Percentiles rank a stretch among this genome's conserved stretches.
These are phyloP conservation scores for Pseudohalonectria lignicola DNA, from an alignment of 2,329 filamentous ascomycete species.

Conservation along the genomic window DNA sequence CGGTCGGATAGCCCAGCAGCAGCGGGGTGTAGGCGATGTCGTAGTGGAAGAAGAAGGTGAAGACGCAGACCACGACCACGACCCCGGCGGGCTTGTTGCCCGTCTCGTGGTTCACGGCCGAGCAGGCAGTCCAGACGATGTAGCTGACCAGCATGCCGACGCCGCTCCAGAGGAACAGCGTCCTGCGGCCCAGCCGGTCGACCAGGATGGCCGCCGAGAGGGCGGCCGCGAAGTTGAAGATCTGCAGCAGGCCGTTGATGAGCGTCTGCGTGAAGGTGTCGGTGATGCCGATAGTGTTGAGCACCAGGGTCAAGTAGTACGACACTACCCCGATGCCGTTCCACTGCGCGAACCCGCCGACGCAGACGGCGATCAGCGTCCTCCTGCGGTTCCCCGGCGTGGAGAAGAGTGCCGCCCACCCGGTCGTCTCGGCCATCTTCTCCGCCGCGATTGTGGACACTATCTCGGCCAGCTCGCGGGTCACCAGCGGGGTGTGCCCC, in stretches of 20 bases:
- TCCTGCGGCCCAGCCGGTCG: conserved; percentile 16
- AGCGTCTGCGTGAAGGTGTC: conserved; percentile 5
- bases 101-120: conserved; percentile 4
- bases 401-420: conserved; percentile 24
- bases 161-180: conserved; percentile 8
- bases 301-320: conserved; percentile 6
- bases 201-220: conserved; percentile 15
- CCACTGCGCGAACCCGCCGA: conserved; percentile 19
- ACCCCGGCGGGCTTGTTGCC: conserved; percentile 11
- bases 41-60: conserved; percentile 22
- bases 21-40: conserved; percentile 27
- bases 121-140: conserved; percentile 12
- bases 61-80: conserved; percentile 21
- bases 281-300: conserved; percentile 8
- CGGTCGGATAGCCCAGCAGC: conserved; percentile 29
- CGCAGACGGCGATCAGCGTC: conserved; percentile 13
- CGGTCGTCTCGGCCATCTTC: conserved; percentile 17
- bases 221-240: conserved; percentile 16
- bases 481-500: not conserved
- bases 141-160: conserved; percentile 16
- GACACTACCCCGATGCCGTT: conserved; percentile 8
- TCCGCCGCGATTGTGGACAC: conserved; percentile 32
- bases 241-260: conserved; percentile 9
- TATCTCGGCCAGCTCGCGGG: conserved; percentile 31
- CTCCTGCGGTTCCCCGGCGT: conserved; percentile 6